Conservation (phyloP, 192 early-diverging fungal species). For the Podila clonocystis region DNA sequence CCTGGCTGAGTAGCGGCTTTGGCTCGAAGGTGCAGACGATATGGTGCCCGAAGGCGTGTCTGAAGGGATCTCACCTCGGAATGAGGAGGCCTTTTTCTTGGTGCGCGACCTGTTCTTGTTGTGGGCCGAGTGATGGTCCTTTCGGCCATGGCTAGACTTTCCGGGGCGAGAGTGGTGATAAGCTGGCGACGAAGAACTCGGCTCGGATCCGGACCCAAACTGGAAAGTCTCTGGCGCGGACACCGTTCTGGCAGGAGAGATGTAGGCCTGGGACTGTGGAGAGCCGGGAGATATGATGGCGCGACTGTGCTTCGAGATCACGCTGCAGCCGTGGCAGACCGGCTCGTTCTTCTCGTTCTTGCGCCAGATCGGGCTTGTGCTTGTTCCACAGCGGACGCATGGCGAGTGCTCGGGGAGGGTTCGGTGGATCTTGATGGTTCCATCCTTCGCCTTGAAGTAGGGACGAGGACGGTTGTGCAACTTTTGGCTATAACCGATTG, state of each 20-base stretch:
- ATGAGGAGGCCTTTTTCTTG: not conserved
- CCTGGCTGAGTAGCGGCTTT: too few species aligned
- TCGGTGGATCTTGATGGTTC: constrained; percentile 48
- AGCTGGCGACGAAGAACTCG: too few species aligned
- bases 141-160: not conserved
- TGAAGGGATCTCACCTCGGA: not conserved
- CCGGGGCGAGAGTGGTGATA: not conserved
- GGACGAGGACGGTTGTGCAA: constrained; percentile 37
- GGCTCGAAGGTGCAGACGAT: too few species aligned
- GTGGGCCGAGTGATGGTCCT: not conserved
- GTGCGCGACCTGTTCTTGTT: not conserved
- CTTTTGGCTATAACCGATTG: constrained; percentile 27
- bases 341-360: constrained; percentile 1
- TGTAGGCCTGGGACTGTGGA: not conserved
- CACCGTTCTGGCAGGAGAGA: not conserved
- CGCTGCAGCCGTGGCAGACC: constrained; percentile 18
- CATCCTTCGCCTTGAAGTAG: constrained; percentile 42
- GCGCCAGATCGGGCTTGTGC: constrained; percentile 20
- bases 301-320: not conserved
- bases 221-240: not conserved
- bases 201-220: too few species aligned
- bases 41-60: not conserved
- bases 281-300: not conserved
- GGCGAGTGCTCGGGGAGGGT: constrained; percentile 18
- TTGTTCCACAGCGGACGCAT: constrained; percentile 13